A percentile compares a stretch with the other conserved stretches of the same genome.
These are phyloP conservation scores for Annona squamosa DNA, from an alignment of 164 flowering plant genomes.

Conservation along the genomic window DNA sequence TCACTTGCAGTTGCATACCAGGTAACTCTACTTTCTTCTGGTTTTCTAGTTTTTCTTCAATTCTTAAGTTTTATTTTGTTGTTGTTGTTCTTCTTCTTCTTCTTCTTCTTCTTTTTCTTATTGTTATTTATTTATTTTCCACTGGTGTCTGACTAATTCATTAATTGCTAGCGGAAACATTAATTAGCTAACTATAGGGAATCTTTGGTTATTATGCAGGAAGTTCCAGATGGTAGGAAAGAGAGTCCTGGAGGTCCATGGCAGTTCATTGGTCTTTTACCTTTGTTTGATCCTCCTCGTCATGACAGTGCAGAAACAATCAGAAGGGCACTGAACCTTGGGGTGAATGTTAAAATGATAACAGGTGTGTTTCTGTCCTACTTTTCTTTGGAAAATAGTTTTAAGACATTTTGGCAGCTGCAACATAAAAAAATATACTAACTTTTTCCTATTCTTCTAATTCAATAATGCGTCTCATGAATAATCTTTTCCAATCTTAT, in stretches of 20 bases:
- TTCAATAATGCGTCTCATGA: background rate
- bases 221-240: slow-evolving; percentile 89
- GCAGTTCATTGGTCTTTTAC: slow-evolving; percentile 91
- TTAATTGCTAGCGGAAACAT: too few relatives aligned
- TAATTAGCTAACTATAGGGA: background rate
- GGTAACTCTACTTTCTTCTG: slow-evolving; percentile 28
- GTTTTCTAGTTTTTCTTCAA: background rate
- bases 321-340: slow-evolving; percentile 90
- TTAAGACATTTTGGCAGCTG: too few relatives aligned
- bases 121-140: background rate
- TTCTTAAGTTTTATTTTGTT: background rate
- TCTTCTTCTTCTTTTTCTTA: background rate
- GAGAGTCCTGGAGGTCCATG: slow-evolving; percentile 93
- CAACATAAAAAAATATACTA: background rate
- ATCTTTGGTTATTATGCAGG: slow-evolving; percentile 37
- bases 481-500: background rate
- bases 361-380: slow-evolving; percentile 46
- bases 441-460: background rate
- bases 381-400: background rate
- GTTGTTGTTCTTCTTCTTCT: background rate
- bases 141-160: background rate
- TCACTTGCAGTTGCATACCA: slow-evolving; percentile 92
- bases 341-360: slow-evolving; percentile 97
- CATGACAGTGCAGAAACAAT: slow-evolving; percentile 99
- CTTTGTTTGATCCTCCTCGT: slow-evolving; percentile 95